Base-by-base conservation (phyloP, 495 filamentous ascomycete species). In the Lasiosphaeriaceae sp. region DNA sequence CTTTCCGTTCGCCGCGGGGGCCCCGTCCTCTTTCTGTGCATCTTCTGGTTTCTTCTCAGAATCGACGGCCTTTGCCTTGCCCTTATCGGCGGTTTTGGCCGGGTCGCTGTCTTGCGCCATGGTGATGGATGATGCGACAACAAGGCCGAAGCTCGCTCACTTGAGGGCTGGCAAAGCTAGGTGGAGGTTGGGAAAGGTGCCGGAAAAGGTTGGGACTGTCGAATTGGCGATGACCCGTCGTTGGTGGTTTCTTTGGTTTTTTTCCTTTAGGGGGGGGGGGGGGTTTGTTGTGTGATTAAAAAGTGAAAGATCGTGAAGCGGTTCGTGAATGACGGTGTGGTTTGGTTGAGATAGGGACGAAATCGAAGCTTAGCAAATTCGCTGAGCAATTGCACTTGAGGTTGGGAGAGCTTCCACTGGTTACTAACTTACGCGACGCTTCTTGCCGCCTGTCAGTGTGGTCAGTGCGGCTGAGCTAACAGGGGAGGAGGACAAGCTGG, bases 31-130 rank as follows among this genome's bases (percentile, higher is more conserved):
- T 66, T 83, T 84, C 65, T 89, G 86, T 34, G 80, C 78, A 44
- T 86, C 85, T 54, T 87, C 83, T 22, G 75, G 66, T 68, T 88
- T 89, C 73, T 81, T 84, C 26, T 72, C 63, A 56, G 76, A 80
- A 54, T 86, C 81, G 54, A 85, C 79, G 57, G 85, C 86, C 79
- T 96, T 98, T 67, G 86, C 92, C 81, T 97, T 97, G 74, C 92
- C 94, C 80, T 97, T 97, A 76, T 96, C 92, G 71, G 84, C 80
- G 69, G 84, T 75, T 73, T 87, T 90, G 71, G 87, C 82, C 80
- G 85, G 82, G 76, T 94, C 90, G 76, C 89, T 90, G 71, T 92
- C 89, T 80, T 95, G 86, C 74, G 91, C 90, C 94, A 98, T 97
- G 69, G 56, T 78, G 47, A 54, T 47, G 24, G 23, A 54, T 46